These are phyloP conservation scores for Crucibulum laeve DNA, from an alignment of 768 basidiomycete genomes.

Conservation along the genomic window DNA sequence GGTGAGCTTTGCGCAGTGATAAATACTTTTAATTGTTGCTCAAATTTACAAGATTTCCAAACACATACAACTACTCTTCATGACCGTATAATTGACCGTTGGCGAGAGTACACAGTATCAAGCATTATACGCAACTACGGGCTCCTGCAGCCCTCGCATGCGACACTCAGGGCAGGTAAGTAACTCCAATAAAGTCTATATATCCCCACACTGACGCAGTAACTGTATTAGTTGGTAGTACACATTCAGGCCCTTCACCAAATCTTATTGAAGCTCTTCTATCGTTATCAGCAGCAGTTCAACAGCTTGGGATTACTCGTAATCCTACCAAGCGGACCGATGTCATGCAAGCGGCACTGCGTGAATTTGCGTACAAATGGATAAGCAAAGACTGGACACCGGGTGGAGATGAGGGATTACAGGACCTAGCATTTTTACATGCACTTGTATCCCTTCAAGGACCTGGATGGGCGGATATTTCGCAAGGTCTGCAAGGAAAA, in stretches of 20 bases:
- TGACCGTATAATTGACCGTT: constrained; percentile 42
- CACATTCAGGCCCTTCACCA: constrained; percentile 42
- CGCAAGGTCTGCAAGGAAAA: constrained; percentile 7
- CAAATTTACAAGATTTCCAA: constrained; percentile 43
- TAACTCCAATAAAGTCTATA: not conserved
- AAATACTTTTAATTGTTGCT: constrained; percentile 6
- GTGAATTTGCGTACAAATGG: constrained; percentile 31
- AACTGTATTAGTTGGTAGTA: not conserved
- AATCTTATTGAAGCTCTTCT: constrained; percentile 52
- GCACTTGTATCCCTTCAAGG: constrained; percentile 33
- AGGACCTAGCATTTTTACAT: constrained; percentile 49
- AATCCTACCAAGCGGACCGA: constrained; percentile 26
- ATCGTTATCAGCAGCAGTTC: constrained; percentile 46
- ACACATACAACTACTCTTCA: constrained; percentile 35
- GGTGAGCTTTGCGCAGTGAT: constrained; percentile 13
- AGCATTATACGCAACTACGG: constrained; percentile 23
- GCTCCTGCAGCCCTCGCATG: constrained; percentile 11
- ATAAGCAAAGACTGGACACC: constrained; percentile 20
- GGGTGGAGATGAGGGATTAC: constrained; percentile 17
- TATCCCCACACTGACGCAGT: not conserved
- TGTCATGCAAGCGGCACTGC: constrained; percentile 34
- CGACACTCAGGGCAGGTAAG: constrained; percentile 19
- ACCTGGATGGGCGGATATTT: constrained; percentile 21
- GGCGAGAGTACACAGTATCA: constrained; percentile 45
- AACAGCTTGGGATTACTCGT: constrained; percentile 48